Percentiles rank a stretch among this genome's conserved stretches.
phyloP scores from a whole-genome alignment of 371 early-diverging fungal species.

The Mucor piriformis region DNA sequence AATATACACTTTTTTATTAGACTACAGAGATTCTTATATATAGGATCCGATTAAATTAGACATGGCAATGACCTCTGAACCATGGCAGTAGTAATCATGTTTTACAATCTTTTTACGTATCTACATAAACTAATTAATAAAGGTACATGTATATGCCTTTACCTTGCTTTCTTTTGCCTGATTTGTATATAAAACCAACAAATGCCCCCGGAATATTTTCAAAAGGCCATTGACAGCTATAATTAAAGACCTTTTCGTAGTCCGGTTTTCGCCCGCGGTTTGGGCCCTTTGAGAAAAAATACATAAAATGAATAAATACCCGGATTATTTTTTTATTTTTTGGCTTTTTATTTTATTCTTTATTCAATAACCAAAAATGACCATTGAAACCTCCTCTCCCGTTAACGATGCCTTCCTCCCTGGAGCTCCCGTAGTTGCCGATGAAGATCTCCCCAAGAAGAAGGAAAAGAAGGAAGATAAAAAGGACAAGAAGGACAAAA shows the following conservation, averaged over 20 bases:
- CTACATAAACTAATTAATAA: neutral
- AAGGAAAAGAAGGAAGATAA: conserved; percentile 10
- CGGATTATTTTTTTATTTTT: neutral
- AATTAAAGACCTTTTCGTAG: neutral
- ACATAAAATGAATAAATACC: conserved; percentile 3
- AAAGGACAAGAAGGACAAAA: conserved; percentile 30
- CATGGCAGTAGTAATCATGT: neutral
- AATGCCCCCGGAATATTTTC: neutral
- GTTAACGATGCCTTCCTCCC: conserved; percentile 1
- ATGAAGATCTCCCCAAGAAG: neutral
- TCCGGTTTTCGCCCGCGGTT: conserved; percentile 4
- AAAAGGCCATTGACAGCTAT: neutral
- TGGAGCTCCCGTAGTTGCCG: conserved; percentile 14
- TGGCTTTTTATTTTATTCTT: neutral
- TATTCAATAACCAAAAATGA: neutral
- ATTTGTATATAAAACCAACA: neutral
- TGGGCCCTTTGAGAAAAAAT: neutral
- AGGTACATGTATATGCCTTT: neutral
- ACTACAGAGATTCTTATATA: too few species aligned
- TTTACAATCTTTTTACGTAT: too few species aligned
- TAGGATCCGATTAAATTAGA: too few species aligned
- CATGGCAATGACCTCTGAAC: too few species aligned
- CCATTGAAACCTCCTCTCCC: neutral
- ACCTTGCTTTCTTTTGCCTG: neutral
- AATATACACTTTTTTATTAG: too few species aligned